Evolutionary conservation across 1,139 yeast species (phyloP).

Genomic region (Komagataea norvegica): DNA sequence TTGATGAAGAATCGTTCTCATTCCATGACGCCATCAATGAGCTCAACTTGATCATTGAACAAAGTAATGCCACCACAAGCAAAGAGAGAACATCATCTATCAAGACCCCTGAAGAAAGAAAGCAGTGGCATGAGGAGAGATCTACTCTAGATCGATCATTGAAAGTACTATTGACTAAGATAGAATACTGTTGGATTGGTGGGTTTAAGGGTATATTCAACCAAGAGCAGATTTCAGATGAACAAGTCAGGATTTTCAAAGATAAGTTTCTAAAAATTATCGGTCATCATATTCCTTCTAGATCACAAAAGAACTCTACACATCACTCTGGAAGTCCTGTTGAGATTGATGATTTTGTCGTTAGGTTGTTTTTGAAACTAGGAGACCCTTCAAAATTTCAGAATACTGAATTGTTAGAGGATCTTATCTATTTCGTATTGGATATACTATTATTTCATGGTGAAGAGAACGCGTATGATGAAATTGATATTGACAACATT

Average conservation of each 20-base stretch:
- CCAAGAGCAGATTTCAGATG: constrained; percentile 28
- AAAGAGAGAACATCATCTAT: constrained; percentile 42
- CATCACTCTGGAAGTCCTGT: constrained; percentile 22
- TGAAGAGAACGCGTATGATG: constrained; percentile 58
- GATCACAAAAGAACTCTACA: constrained; percentile 26
- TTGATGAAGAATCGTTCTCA: constrained; percentile 37
- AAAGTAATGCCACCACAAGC: constrained; percentile 60
- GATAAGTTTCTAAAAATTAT: constrained; percentile 34
- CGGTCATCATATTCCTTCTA: constrained; percentile 34
- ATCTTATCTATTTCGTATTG: constrained; percentile 56
- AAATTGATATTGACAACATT: constrained; percentile 52
- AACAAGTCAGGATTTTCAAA: constrained; percentile 36
- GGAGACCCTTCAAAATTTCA: constrained; percentile 33
- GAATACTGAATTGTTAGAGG: constrained; percentile 48
- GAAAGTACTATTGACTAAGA: constrained; percentile 46
- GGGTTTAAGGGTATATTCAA: constrained; percentile 66
- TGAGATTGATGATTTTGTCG: constrained; percentile 45
- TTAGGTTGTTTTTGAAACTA: constrained; percentile 49
- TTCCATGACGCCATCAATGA: constrained; percentile 45
- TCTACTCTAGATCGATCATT: constrained; percentile 56
- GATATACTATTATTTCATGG: constrained; percentile 63
- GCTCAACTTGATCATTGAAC: constrained; percentile 47
- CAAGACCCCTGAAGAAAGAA: constrained; percentile 55
- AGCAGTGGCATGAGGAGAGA: constrained; percentile 75
- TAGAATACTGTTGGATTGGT: constrained; percentile 76